Evolutionary conservation across 495 filamentous ascomycete species (phyloP).

Genomic region (Podospora fimiseda): DNA sequence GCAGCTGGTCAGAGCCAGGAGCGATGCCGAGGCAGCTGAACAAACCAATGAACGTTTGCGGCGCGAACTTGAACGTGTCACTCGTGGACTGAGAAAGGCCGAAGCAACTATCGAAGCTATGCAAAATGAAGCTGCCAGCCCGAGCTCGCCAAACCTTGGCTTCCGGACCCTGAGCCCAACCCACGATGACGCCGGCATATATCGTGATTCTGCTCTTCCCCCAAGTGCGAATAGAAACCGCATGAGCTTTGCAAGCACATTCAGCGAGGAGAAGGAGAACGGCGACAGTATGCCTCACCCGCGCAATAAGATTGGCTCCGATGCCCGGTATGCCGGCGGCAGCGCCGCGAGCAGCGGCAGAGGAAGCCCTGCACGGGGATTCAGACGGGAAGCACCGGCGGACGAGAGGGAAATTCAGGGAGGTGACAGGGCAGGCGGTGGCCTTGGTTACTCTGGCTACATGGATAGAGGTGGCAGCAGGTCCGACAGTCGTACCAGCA

Average conservation of each 20-base stretch:
- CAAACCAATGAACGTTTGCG: slow-evolving; percentile 72
- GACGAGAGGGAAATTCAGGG: slow-evolving; percentile 25
- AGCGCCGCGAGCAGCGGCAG: slow-evolving; percentile 47
- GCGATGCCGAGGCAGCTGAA: slow-evolving; percentile 84
- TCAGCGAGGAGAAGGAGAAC: slow-evolving; percentile 82
- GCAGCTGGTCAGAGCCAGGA: slow-evolving; percentile 83
- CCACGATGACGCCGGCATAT: slow-evolving; percentile 47
- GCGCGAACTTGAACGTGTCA: slow-evolving; percentile 86
- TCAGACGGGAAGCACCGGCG: slow-evolving; percentile 21
- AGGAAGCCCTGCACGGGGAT: slow-evolving; percentile 48
- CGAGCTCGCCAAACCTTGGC: slow-evolving; percentile 26
- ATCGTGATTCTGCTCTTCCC: slow-evolving; percentile 45
- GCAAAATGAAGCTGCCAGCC: slow-evolving; percentile 36
- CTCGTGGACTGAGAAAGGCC: slow-evolving; percentile 59
- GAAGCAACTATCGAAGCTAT: slow-evolving; percentile 42
- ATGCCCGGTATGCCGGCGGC: slow-evolving; percentile 40
- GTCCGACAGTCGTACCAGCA: slow-evolving; percentile 37
- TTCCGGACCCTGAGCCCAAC: slow-evolving; percentile 37
- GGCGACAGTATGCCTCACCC: slow-evolving; percentile 38
- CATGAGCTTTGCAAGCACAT: slow-evolving; percentile 64
- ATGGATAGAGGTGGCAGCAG: slow-evolving; percentile 29
- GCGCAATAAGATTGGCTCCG: slow-evolving; percentile 50
- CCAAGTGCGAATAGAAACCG: slow-evolving; percentile 35
- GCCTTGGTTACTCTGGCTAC: slow-evolving; percentile 20
- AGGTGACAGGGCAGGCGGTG: slow-evolving; percentile 15